These are phyloP conservation scores for Linum tenue DNA, from an alignment of 345 rosid species.

Conservation along the genomic window DNA sequence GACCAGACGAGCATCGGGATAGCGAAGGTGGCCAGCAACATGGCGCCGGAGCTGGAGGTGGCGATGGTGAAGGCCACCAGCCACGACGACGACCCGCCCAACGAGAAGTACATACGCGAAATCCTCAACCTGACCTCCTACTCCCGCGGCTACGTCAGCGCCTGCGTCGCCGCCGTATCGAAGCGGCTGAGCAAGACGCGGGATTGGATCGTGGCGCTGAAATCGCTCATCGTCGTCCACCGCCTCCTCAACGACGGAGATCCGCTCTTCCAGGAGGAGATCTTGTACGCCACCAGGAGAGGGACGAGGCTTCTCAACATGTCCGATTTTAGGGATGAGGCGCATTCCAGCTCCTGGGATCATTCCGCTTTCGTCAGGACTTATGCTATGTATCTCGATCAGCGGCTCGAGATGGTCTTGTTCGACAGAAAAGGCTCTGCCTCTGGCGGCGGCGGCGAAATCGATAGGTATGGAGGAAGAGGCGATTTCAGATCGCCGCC, in stretches of 20 bases:
- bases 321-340: slow-evolving; percentile 82
- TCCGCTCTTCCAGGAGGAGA: slow-evolving; percentile 63
- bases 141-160: slow-evolving; percentile 57
- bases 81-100: slow-evolving; percentile 84
- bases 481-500: slow-evolving; percentile 67
- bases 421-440: slow-evolving; percentile 42
- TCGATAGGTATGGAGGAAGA: slow-evolving; percentile 30
- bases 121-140: slow-evolving; percentile 50
- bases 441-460: slow-evolving; percentile 21
- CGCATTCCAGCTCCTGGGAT: slow-evolving; percentile 94
- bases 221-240: slow-evolving; percentile 63
- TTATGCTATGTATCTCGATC: slow-evolving; percentile 68
- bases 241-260: slow-evolving; percentile 60
- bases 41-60: slow-evolving; percentile 97
- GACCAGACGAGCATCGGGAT: slow-evolving; percentile 91
- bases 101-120: slow-evolving; percentile 67
- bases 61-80: slow-evolving; percentile 86
- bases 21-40: slow-evolving; percentile 80
- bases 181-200: slow-evolving; percentile 69
- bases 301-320: slow-evolving; percentile 72
- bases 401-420: slow-evolving; percentile 51
- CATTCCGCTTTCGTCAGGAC: slow-evolving; percentile 71
- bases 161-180: slow-evolving; percentile 68
- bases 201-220: slow-evolving; percentile 91
- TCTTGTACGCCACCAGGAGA: slow-evolving; percentile 53